phyloP scores from a whole-genome alignment of 306 rosid species.

The Cucumis sativus region Cucumber_9930_V3 NC_026657.2:11429501-11430000 shows the following conservation, averaged over 20 bases:
- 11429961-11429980: conserved; percentile 60
- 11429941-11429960: conserved; percentile 58
- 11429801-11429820: conserved; percentile 91
- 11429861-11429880: conserved; percentile 62
- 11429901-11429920: conserved; percentile 65
- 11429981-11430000: conserved; percentile 80
- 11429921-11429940: conserved; percentile 72
- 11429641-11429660: conserved; percentile 57
- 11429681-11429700: conserved; percentile 96
- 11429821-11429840: conserved; percentile 64
- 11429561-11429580: conserved; percentile 94
- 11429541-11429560: conserved; percentile 85
- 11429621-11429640: conserved; percentile 69
- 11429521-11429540: conserved; percentile 71
- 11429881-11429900: conserved; percentile 87
- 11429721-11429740: conserved; percentile 57
- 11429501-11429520: conserved; percentile 91
- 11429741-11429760: conserved; percentile 74
- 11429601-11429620: conserved; percentile 87
- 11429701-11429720: conserved; percentile 99
- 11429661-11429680: conserved; percentile 89
- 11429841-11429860: conserved; percentile 58
- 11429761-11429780: conserved; percentile 90
- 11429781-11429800: conserved; percentile 84
- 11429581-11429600: conserved; percentile 99